phyloP scores from a whole-genome alignment of 495 filamentous ascomycete genomes.

The Cryomyces minteri region DNA sequence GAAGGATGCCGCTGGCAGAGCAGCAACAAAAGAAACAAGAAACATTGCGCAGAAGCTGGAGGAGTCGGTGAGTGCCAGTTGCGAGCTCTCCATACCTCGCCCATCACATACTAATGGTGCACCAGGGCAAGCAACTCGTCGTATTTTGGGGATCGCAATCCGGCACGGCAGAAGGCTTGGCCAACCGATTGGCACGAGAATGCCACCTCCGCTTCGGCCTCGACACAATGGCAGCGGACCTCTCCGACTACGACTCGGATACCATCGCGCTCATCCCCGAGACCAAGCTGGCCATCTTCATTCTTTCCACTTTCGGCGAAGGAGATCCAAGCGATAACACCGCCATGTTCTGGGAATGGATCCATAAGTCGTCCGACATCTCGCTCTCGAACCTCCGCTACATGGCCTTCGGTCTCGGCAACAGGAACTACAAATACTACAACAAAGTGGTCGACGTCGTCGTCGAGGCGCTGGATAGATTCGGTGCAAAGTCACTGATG shows the following conservation, averaged over 20 bases:
- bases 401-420: constrained; percentile 28
- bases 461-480: constrained; percentile 17
- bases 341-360: constrained; percentile 26
- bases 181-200: constrained; percentile 27
- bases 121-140: constrained; percentile 23
- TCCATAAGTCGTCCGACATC: constrained; percentile 14
- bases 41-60: constrained; percentile 16
- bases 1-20: neutral
- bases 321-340: constrained; percentile 36
- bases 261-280: constrained; percentile 22
- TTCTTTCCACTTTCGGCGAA: constrained; percentile 35
- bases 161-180: constrained; percentile 33
- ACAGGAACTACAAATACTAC: constrained; percentile 34
- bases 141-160: constrained; percentile 39
- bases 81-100: too few relatives aligned
- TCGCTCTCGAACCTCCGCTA: constrained; percentile 23
- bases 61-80: too few relatives aligned
- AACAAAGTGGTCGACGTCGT: constrained; percentile 28
- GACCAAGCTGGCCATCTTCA: constrained; percentile 28
- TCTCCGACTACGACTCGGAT: constrained; percentile 30
- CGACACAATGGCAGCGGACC: constrained; percentile 26
- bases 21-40: constrained; percentile 6
- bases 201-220: constrained; percentile 25
- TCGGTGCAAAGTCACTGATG: constrained; percentile 23
- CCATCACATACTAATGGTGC: too few relatives aligned